These are phyloP conservation scores for Mollisiaceae sp. DNA, from an alignment of 2,329 filamentous ascomycete species.

Conservation along the genomic window DNA sequence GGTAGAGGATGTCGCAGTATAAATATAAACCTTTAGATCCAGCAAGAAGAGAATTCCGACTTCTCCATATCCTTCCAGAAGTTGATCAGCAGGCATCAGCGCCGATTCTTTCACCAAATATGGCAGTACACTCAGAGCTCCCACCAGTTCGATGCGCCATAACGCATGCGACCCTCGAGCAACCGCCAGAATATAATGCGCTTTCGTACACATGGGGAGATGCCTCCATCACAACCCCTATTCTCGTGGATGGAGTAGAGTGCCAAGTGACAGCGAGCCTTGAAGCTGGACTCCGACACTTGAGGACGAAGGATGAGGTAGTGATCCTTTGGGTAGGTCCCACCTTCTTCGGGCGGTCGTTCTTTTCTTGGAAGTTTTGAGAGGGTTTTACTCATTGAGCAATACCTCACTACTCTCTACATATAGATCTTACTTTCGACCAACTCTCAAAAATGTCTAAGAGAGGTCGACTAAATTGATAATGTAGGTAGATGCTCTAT, in stretches of 20 bases:
- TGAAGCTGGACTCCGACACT: conserved; percentile 25
- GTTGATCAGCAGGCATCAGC: not conserved
- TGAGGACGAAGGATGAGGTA: conserved; percentile 16
- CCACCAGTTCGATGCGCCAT: conserved; percentile 4
- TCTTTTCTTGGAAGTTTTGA: too few relatives aligned
- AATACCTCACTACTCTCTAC: too few relatives aligned
- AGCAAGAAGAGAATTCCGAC: conserved; percentile 5
- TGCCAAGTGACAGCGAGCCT: conserved; percentile 24
- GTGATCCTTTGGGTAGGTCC: conserved; percentile 37
- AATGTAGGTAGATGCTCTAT: conserved; percentile 32
- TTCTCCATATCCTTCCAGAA: conserved; percentile 9
- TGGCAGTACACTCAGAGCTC: not conserved
- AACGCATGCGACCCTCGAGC: conserved; percentile 1
- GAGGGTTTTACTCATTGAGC: too few relatives aligned
- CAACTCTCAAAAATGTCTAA: too few relatives aligned
- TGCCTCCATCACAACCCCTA: not conserved
- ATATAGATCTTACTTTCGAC: too few relatives aligned
- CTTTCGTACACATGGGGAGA: conserved; percentile 20
- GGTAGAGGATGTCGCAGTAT: conserved; percentile 13
- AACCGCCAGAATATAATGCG: conserved; percentile 13
- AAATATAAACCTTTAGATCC: conserved; percentile 4
- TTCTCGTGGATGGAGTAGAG: conserved; percentile 16
- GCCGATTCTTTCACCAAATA: not conserved
- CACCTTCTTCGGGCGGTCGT: too few relatives aligned
- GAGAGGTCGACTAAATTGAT: too few relatives aligned